Conservation (phyloP, 352 stramenopile genomes). For the Globisporangium heterothallicum region DNA sequence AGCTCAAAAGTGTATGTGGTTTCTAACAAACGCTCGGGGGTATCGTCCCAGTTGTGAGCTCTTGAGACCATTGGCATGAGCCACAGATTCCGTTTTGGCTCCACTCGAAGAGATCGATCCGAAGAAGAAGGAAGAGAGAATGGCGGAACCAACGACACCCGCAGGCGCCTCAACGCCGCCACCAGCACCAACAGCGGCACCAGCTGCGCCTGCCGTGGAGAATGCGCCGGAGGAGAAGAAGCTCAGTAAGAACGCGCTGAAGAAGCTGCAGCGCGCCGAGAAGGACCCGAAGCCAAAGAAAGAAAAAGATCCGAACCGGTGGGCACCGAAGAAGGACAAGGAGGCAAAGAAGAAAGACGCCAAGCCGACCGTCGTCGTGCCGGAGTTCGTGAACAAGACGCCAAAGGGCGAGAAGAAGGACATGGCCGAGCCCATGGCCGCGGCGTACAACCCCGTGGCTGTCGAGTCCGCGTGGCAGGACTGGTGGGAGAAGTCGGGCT, state of each 20-base stretch:
- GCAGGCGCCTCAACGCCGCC: conserved; percentile 6
- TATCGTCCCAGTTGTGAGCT: no score
- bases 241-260: conserved; percentile 95
- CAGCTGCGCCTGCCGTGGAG: neutral
- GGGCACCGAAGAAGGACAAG: conserved; percentile 84
- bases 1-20: neutral
- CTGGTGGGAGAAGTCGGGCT: conserved; percentile 96
- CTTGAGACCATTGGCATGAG: neutral
- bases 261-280: conserved; percentile 88
- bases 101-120: neutral
- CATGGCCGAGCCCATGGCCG: conserved; percentile 86
- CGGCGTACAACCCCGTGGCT: conserved; percentile 94
- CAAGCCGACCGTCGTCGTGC: conserved; percentile 22
- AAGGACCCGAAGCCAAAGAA: conserved; percentile 91
- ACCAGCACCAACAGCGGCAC: conserved; percentile 8
- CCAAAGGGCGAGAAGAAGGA: conserved; percentile 95
- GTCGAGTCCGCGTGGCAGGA: conserved; percentile 98
- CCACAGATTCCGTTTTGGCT: conserved; percentile 2
- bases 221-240: conserved; percentile 43
- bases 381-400: conserved; percentile 90
- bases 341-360: conserved; percentile 78
- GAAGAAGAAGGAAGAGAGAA: neutral
- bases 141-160: conserved; percentile 9
- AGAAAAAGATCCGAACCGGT: conserved; percentile 93
- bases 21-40: neutral